Conservation (phyloP, 2,329 filamentous ascomycete genomes). For the Rugonectria rugulosa region DNA sequence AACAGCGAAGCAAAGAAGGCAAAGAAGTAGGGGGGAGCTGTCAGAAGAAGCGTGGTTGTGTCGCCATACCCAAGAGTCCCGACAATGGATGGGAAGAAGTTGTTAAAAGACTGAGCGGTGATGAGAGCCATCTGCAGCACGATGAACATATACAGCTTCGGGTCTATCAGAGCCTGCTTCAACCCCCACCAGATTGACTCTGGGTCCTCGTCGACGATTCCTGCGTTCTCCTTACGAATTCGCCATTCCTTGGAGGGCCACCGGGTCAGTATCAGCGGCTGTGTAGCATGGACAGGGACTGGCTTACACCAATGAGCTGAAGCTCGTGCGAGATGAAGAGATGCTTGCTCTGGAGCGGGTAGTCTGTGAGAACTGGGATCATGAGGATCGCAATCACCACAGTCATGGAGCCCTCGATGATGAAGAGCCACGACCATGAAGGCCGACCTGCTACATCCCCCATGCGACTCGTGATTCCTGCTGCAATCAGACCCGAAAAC, state of each 20-base stretch:
- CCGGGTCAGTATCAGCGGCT: background rate
- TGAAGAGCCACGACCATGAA: slow-evolving; percentile 70
- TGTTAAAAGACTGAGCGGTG: slow-evolving; percentile 48
- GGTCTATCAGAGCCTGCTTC: slow-evolving; percentile 53
- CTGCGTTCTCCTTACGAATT: slow-evolving; percentile 15
- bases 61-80: slow-evolving; percentile 19
- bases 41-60: slow-evolving; percentile 16
- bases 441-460: slow-evolving; percentile 39
- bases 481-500: slow-evolving; percentile 69
- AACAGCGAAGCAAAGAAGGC: slow-evolving; percentile 45
- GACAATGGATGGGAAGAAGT: slow-evolving; percentile 40
- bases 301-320: slow-evolving; percentile 12
- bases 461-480: slow-evolving; percentile 60
- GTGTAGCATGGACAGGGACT: slow-evolving; percentile 25
- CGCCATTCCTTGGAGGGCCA: slow-evolving; percentile 10
- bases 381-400: slow-evolving; percentile 28
- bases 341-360: slow-evolving; percentile 33
- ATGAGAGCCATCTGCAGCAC: slow-evolving; percentile 34
- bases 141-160: slow-evolving; percentile 50
- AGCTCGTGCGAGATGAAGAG: slow-evolving; percentile 12
- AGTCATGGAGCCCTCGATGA: slow-evolving; percentile 64
- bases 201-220: slow-evolving; percentile 19
- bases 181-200: slow-evolving; percentile 39
- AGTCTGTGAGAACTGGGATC: slow-evolving; percentile 36
- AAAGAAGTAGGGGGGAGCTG: slow-evolving; percentile 22